Evolutionary conservation across 2,329 filamentous ascomycete genomes (phyloP).

Genomic region (Colletotrichum melonis): DNA sequence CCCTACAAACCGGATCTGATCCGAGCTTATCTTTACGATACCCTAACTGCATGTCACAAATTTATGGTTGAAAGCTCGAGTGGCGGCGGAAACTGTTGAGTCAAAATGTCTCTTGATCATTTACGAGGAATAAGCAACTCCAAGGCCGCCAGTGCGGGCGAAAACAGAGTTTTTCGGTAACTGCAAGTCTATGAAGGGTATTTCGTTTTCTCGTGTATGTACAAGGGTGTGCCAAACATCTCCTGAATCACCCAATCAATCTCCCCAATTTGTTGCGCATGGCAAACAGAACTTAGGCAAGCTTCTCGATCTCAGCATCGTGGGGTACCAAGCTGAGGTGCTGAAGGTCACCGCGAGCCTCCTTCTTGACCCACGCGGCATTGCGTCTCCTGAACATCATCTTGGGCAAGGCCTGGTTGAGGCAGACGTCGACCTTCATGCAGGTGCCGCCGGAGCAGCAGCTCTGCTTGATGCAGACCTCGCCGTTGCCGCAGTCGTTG

Average conservation of each 20-base stretch:
- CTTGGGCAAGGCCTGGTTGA: conserved; percentile 11
- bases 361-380: conserved; percentile 19
- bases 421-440: conserved; percentile 31
- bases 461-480: conserved; percentile 33
- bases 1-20: not conserved
- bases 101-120: not conserved
- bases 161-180: not conserved
- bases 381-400: conserved; percentile 29
- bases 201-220: not conserved
- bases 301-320: not conserved
- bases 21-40: no score
- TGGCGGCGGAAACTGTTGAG: no score
- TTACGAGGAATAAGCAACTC: not conserved
- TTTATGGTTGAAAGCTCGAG: not conserved
- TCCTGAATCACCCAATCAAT: not conserved
- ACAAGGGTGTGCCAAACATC: not conserved
- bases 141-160: not conserved
- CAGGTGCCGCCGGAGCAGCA: conserved; percentile 24
- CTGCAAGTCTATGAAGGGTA: not conserved
- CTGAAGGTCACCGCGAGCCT: not conserved
- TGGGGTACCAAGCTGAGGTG: conserved; percentile 23
- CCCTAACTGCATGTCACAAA: no score
- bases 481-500: conserved; percentile 13
- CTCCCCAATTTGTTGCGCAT: no score
- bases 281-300: not conserved